Conservation (phyloP, 1,284 basidiomycete species). For the Ustilago nuda region DNA sequence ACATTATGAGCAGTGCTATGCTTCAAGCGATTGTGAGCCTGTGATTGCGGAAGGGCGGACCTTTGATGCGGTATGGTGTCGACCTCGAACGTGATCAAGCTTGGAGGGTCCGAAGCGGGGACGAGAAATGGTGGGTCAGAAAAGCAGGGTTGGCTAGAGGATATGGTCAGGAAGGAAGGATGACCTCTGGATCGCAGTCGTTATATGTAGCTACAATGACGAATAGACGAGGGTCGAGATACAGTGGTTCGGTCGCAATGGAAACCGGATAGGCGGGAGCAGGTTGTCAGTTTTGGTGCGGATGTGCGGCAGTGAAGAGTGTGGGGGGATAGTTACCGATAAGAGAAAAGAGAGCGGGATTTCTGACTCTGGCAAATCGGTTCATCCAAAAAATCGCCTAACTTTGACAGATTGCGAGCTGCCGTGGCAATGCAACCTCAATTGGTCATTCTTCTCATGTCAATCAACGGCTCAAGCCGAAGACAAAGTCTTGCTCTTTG, state of each 20-base stretch:
- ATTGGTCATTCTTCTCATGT: background rate
- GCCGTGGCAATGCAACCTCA: background rate
- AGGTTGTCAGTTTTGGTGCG: background rate
- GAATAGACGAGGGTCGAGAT: slow-evolving; percentile 14
- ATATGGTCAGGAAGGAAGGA: background rate
- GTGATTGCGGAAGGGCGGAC: background rate
- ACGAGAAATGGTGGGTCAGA: background rate
- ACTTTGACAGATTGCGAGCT: background rate
- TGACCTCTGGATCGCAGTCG: background rate
- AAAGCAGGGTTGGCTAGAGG: background rate
- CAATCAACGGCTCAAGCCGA: background rate
- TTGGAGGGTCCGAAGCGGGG: background rate
- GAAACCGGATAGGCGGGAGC: slow-evolving; percentile 1
- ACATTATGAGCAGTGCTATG: slow-evolving; percentile 15
- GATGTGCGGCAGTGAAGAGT: background rate
- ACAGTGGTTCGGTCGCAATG: background rate
- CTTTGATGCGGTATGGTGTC: slow-evolving; percentile 1
- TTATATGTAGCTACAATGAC: slow-evolving; percentile 13
- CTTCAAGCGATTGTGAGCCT: background rate
- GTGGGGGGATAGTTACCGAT: slow-evolving; percentile 1
- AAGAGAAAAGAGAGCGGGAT: slow-evolving; percentile 1
- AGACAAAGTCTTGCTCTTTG: background rate
- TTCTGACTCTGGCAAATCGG: background rate
- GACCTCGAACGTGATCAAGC: background rate
- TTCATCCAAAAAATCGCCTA: background rate